These are phyloP conservation scores for Hyphopichia wangnamkhiaoensis DNA, from an alignment of 1,139 yeast species.

Conservation along the genomic window DNA sequence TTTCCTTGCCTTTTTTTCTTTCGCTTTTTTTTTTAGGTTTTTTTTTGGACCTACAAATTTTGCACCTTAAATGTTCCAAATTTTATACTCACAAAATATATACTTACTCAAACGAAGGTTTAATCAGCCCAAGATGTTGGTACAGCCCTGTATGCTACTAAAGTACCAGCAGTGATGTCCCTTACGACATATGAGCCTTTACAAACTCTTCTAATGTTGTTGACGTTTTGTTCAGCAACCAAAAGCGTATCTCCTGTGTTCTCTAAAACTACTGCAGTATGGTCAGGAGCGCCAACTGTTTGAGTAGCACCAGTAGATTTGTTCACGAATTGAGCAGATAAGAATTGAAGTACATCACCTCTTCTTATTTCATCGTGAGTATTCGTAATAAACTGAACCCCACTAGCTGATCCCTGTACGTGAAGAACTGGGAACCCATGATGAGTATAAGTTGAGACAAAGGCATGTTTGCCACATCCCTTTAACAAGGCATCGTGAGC, in stretches of 20 bases:
- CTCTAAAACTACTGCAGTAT: conserved; percentile 60
- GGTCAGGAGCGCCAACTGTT: conserved; percentile 63
- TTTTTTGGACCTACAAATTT: too few species aligned
- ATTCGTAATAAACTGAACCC: conserved; percentile 17
- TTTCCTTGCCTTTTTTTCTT: too few species aligned
- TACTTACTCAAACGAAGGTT: conserved; percentile 6
- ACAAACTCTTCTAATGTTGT: conserved; percentile 50
- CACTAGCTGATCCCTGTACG: conserved; percentile 25
- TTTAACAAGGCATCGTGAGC: conserved; percentile 63
- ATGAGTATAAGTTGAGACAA: conserved; percentile 52
- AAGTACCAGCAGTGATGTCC: conserved; percentile 48
- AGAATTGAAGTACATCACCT: conserved; percentile 46
- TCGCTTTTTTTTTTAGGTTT: too few species aligned
- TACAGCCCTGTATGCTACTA: conserved; percentile 58
- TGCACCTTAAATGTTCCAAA: too few species aligned
- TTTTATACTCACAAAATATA: too few species aligned
- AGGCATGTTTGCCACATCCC: conserved; percentile 64
- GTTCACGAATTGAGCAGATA: conserved; percentile 43
- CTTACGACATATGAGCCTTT: conserved; percentile 45
- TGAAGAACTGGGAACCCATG: conserved; percentile 62
- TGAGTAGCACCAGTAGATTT: conserved; percentile 24
- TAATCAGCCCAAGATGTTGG: conserved; percentile 54
- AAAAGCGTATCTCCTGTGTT: conserved; percentile 31
- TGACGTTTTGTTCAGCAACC: conserved; percentile 65
- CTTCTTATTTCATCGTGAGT: conserved; percentile 36